Evolutionary conservation across 129 eudicot genomes (phyloP).

Genomic region (Glebionis coronaria): DNA sequence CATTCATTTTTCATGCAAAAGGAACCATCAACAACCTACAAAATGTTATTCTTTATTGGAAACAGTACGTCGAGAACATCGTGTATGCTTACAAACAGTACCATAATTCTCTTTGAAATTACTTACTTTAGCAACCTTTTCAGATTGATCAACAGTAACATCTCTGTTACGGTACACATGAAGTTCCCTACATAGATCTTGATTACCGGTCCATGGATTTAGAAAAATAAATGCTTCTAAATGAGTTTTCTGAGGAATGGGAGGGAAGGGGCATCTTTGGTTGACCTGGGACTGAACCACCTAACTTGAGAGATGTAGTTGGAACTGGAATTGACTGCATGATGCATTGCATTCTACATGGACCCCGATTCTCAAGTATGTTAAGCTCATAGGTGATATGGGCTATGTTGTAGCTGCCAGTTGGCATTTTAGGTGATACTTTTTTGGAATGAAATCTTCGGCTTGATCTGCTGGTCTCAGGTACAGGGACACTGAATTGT

Average conservation of each 20-base stretch:
- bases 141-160: too few relatives aligned
- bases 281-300: conserved; percentile 78
- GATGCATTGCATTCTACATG: conserved; percentile 76
- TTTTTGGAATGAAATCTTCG: conserved; percentile 66
- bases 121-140: too few relatives aligned
- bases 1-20: too few relatives aligned
- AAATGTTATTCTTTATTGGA: too few relatives aligned
- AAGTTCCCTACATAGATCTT: too few relatives aligned
- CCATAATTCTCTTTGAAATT: too few relatives aligned
- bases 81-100: too few relatives aligned
- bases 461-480: conserved; percentile 59
- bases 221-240: conserved; percentile 75
- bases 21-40: too few relatives aligned
- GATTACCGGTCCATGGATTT: conserved; percentile 68
- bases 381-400: conserved; percentile 79
- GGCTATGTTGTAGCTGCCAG: conserved; percentile 73
- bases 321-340: conserved; percentile 89
- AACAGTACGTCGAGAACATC: too few relatives aligned
- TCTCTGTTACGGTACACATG: too few relatives aligned
- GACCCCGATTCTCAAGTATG: conserved; percentile 77
- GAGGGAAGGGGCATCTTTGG: conserved; percentile 70
- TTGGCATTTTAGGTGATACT: conserved; percentile 79
- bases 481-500: conserved; percentile 39
- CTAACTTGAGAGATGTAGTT: conserved; percentile 59
- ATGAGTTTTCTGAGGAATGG: conserved; percentile 62